Percentiles rank a stretch among this genome's conserved stretches.
These are phyloP conservation scores for Termitomyces sp. DNA, from an alignment of 768 basidiomycete species.

Conservation along the genomic window DNA sequence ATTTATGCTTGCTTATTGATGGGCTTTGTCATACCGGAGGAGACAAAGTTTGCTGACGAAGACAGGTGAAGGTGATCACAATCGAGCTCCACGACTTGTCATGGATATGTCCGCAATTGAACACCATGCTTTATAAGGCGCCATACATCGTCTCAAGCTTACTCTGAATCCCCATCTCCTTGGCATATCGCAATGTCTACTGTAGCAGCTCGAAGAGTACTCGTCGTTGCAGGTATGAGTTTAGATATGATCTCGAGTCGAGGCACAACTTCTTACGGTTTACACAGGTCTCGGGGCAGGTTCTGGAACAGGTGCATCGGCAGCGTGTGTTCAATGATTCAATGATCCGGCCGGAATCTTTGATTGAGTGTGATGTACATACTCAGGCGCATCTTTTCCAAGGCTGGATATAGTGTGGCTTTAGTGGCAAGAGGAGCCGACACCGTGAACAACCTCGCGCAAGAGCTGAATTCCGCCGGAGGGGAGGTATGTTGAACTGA, in stretches of 20 bases:
- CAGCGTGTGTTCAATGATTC: conserved; percentile 40
- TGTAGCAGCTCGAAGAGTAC: conserved; percentile 39
- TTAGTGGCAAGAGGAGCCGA: conserved; percentile 57
- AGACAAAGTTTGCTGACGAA: not conserved
- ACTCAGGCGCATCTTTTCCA: conserved; percentile 61
- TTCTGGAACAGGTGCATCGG: conserved; percentile 52
- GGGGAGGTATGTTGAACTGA: conserved; percentile 42
- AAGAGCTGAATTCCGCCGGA: conserved; percentile 52
- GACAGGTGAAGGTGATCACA: not conserved
- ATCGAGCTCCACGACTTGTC: too few species aligned
- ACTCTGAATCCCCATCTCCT: not conserved
- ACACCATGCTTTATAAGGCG: not conserved
- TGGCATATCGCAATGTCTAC: conserved; percentile 19
- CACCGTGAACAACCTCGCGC: conserved; percentile 46
- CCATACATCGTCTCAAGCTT: too few species aligned
- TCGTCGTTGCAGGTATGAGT: conserved; percentile 50
- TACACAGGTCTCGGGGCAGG: conserved; percentile 40
- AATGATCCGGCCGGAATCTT: not conserved
- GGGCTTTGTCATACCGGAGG: too few species aligned
- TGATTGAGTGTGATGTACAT: conserved; percentile 5
- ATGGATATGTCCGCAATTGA: too few species aligned
- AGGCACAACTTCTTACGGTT: not conserved
- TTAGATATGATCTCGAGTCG: not conserved
- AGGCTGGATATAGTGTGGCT: conserved; percentile 63
- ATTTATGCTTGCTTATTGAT: not conserved